phyloP scores from a whole-genome alignment of 1,284 basidiomycete genomes.

The Puccinia hordei region DNA sequence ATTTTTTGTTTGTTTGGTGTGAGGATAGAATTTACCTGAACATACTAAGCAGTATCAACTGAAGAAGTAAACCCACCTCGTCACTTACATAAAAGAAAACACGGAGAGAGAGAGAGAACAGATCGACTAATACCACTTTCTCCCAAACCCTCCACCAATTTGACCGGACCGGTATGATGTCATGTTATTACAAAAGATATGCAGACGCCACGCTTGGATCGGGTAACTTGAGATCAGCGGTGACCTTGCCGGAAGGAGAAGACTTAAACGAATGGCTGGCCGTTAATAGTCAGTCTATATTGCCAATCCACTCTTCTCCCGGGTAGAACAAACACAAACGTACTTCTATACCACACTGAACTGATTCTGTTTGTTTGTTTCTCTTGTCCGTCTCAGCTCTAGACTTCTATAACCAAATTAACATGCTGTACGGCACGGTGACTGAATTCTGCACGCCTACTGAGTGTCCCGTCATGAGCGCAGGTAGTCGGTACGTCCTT shows the following conservation, averaged over 20 bases:
- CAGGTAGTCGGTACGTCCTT: slow-evolving; percentile 76
- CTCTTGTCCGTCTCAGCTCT: slow-evolving; percentile 71
- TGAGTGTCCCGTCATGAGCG: slow-evolving; percentile 97
- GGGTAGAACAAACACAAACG: slow-evolving; percentile 53
- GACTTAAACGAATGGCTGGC: slow-evolving; percentile 95
- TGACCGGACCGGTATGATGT: background rate
- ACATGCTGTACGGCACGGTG: slow-evolving; percentile 93
- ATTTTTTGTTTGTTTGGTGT: background rate
- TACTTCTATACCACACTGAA: background rate
- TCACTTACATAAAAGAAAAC: background rate
- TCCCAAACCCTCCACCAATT: background rate
- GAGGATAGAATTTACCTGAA: slow-evolving; percentile 43
- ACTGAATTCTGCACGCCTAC: slow-evolving; percentile 93
- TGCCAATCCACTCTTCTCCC: background rate
- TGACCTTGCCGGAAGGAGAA: slow-evolving; percentile 89
- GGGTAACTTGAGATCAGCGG: slow-evolving; percentile 84
- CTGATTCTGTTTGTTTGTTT: background rate
- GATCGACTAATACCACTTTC: background rate
- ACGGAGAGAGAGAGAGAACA: background rate
- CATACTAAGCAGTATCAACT: slow-evolving; percentile 48
- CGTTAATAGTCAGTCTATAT: slow-evolving; percentile 81
- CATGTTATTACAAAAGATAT: slow-evolving; percentile 26
- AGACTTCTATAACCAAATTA: slow-evolving; percentile 93
- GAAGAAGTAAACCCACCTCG: slow-evolving; percentile 29
- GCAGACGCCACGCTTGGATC: slow-evolving; percentile 63